Base-by-base conservation (phyloP, 73 alveolate genomes). In the Tetrahymena borealis region DNA sequence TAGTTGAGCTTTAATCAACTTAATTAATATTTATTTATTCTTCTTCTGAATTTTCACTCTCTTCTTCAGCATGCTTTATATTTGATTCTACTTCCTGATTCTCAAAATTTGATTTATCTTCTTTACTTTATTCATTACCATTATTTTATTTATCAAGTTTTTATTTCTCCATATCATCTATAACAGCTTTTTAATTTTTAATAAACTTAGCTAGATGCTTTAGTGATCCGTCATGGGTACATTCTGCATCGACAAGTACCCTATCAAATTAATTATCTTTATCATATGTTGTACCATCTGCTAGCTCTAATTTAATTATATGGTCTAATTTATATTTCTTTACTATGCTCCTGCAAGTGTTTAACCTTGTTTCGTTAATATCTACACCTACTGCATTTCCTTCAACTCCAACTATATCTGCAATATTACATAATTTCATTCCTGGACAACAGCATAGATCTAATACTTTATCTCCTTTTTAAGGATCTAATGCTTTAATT, bases 371-470 rank as follows among this genome's bases (percentile, higher is more conserved):
- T 91, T 94, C 90, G 24, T 91, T 90, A 2, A 94, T 94, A 78
- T 94, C 96, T 43, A 91, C 93, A 11, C 96, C 96, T 38, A n/a
- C 33, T 1, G 90, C 94, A 18, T 90, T 42, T 91, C 94, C 40
- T 36, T 79, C 38, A n/a, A 78, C 31, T 77, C 78, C 91, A 32
- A 78, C 91, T 36, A 38, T 38, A 40, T 94, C 96, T 24, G 94
- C 94, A 9, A 94, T 90, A 94, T 90, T 91, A 8, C 90, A 42
- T 20, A 91, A 40, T 78, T 94, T 94, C 38, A 92, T 91, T 33
- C 96, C 96, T 37, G 96, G 96, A 13, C 95, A 95, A 91, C 96
- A 94, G 91, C 96, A 94, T 7, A 94, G 91, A 28, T 94, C 96
- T 31, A 94, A 78, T 40, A 94, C 31, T 36, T 78, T 78, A 35